Percentiles rank a stretch among this genome's conserved stretches.
These are phyloP conservation scores for Naganishia sp. DNA, from an alignment of 1,284 basidiomycete genomes.

Conservation along the genomic window DNA sequence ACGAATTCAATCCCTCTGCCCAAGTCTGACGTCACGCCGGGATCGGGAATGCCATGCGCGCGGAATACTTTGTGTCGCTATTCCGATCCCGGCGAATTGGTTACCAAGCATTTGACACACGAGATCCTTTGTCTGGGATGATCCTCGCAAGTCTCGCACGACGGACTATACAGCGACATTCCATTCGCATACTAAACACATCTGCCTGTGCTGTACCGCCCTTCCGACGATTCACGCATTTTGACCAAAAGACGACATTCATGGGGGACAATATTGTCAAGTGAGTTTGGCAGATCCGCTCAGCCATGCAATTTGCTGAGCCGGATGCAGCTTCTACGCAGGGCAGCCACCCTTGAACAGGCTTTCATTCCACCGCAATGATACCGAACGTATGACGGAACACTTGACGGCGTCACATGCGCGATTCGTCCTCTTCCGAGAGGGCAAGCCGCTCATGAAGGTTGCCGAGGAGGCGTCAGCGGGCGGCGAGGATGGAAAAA, in stretches of 20 bases:
- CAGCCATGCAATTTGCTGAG: neutral
- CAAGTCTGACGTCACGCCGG: no score
- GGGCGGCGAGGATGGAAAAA: neutral
- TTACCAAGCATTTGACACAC: no score
- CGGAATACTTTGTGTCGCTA: no score
- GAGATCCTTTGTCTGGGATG: no score
- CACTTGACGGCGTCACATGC: slow-evolving; percentile 63
- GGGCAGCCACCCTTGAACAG: slow-evolving; percentile 79
- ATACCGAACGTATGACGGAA: slow-evolving; percentile 69
- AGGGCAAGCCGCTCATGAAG: slow-evolving; percentile 42
- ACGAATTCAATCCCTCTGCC: no score
- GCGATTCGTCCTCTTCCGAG: slow-evolving; percentile 69
- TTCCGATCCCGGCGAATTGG: no score
- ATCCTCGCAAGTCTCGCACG: no score
- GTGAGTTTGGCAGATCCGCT: slow-evolving; percentile 36
- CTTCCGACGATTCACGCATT: slow-evolving; percentile 11
- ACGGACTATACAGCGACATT: no score
- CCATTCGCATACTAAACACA: no score
- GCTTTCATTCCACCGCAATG: slow-evolving; percentile 77
- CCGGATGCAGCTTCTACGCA: slow-evolving; percentile 64
- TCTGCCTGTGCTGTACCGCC: no score
- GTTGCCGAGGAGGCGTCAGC: neutral
- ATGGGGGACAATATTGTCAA: slow-evolving; percentile 51
- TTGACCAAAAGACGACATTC: slow-evolving; percentile 23
- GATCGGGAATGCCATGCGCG: no score